A percentile compares a stretch with the other conserved stretches of the same genome.
phyloP scores from a whole-genome alignment of 2,329 filamentous ascomycete species.

The Mariannaea sp. region DNA sequence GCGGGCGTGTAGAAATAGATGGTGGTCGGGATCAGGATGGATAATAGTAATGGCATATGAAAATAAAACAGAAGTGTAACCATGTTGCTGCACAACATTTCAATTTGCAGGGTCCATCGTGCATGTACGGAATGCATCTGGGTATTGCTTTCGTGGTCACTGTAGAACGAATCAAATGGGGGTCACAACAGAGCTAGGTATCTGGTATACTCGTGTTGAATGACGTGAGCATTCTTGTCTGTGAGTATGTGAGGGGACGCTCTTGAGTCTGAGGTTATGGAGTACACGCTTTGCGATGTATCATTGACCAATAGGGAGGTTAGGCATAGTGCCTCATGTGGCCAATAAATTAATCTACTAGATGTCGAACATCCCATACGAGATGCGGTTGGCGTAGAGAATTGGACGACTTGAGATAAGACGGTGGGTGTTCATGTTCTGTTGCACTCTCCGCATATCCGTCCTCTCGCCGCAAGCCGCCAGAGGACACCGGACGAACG shows the following conservation, averaged over 20 bases:
- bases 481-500: background rate
- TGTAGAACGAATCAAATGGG: too few relatives aligned
- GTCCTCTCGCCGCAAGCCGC: slow-evolving; percentile 4
- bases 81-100: background rate
- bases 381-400: too few relatives aligned
- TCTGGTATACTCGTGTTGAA: slow-evolving; percentile 3
- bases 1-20: slow-evolving; percentile 24
- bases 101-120: background rate
- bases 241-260: background rate
- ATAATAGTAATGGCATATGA: slow-evolving; percentile 26
- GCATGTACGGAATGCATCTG: too few relatives aligned
- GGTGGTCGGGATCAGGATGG: slow-evolving; percentile 19
- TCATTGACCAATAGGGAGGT: background rate
- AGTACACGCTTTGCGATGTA: too few relatives aligned
- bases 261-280: background rate
- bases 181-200: too few relatives aligned
- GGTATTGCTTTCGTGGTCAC: too few relatives aligned
- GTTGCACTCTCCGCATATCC: slow-evolving; percentile 3
- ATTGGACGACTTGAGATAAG: too few relatives aligned
- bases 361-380: too few relatives aligned
- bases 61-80: background rate
- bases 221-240: background rate
- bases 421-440: background rate
- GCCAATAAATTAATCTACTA: background rate
- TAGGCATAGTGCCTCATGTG: slow-evolving; percentile 1